Evolutionary conservation across 306 rosid genomes (phyloP).

Genomic region (Pueraria montana): DNA sequence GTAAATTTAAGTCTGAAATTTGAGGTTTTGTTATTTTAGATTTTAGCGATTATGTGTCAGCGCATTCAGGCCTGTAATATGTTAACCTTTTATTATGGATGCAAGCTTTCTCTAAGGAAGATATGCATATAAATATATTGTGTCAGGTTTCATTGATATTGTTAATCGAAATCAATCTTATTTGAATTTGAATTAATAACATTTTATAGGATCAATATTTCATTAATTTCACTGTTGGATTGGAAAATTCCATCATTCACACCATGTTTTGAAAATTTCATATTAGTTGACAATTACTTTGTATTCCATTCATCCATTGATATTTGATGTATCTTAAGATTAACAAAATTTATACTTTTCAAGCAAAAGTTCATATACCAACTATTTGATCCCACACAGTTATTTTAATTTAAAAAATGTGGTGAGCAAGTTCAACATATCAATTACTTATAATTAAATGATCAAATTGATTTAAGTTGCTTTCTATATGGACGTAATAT

Average conservation of each 20-base stretch:
- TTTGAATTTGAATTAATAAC: neutral
- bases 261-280: neutral
- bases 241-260: constrained; percentile 20
- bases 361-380: constrained; percentile 10
- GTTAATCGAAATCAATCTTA: constrained; percentile 28
- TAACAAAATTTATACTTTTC: neutral
- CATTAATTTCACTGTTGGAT: neutral
- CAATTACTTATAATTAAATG: too few species aligned
- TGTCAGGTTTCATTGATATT: constrained; percentile 26
- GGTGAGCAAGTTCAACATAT: neutral
- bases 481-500: neutral
- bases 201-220: constrained; percentile 9
- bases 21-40: constrained; percentile 23
- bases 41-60: constrained; percentile 28
- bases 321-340: constrained; percentile 21
- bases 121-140: neutral
- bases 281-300: constrained; percentile 11
- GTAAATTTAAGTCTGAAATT: constrained; percentile 52
- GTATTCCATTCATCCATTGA: neutral
- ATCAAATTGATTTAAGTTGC: constrained; percentile 9
- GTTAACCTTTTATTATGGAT: constrained; percentile 15
- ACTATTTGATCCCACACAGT: constrained; percentile 22
- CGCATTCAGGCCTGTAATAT: constrained; percentile 9
- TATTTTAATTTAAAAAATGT: neutral
- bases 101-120: neutral